phyloP scores from a whole-genome alignment of 805 yeast genomes.

The Lachancea waltii region DNA sequence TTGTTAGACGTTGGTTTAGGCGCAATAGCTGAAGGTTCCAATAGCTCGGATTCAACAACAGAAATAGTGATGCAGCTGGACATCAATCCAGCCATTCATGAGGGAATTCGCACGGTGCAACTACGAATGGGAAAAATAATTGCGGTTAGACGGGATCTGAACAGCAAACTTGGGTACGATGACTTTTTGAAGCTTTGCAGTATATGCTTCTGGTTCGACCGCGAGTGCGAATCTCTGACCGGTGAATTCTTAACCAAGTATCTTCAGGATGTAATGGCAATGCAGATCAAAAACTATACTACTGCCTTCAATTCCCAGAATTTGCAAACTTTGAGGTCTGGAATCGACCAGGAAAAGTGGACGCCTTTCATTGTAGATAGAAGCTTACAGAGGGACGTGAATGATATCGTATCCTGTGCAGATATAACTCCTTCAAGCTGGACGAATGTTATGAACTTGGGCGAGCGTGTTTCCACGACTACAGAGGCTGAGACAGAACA shows the following conservation, averaged over 20 bases:
- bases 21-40: constrained; percentile 29
- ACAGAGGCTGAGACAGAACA: constrained; percentile 9
- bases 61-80: constrained; percentile 53
- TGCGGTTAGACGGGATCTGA: constrained; percentile 68
- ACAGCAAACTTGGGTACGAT: constrained; percentile 48
- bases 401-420: constrained; percentile 44
- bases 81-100: constrained; percentile 56
- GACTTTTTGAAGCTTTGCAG: constrained; percentile 63
- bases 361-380: constrained; percentile 55
- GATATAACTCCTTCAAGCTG: constrained; percentile 44
- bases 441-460: constrained; percentile 34
- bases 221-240: constrained; percentile 77
- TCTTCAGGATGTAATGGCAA: constrained; percentile 60
- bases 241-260: constrained; percentile 55
- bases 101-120: constrained; percentile 66
- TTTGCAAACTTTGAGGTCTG: constrained; percentile 39
- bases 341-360: constrained; percentile 72
- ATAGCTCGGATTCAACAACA: constrained; percentile 17
- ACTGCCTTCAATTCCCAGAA: constrained; percentile 48
- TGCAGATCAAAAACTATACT: constrained; percentile 57
- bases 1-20: constrained; percentile 64
- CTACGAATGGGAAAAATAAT: constrained; percentile 70
- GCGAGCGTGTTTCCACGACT: constrained; percentile 10
- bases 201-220: constrained; percentile 59
- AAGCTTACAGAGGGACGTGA: constrained; percentile 43